Evolutionary conservation across 2,329 filamentous ascomycete genomes (phyloP).

Genomic region (Onygenales sp.): DNA sequence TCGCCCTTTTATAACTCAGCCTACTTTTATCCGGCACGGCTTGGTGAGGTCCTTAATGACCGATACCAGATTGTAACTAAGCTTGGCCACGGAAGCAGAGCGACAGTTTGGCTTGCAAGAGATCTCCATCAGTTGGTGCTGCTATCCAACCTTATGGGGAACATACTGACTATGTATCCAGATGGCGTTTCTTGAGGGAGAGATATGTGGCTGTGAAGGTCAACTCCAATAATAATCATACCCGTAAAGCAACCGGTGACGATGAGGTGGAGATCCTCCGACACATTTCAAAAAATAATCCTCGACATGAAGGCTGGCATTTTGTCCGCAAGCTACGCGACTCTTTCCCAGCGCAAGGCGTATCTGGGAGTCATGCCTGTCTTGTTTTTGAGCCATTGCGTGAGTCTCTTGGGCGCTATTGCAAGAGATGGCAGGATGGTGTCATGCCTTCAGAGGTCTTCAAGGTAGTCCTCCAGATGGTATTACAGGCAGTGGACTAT

Average conservation of each 20-base stretch:
- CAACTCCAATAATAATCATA: conserved; percentile 13
- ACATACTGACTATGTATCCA: conserved; percentile 8
- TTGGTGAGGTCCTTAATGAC: conserved; percentile 11
- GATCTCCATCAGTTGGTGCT: conserved; percentile 15
- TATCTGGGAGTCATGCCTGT: conserved; percentile 20
- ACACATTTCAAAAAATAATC: conserved; percentile 19
- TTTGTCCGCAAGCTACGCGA: conserved; percentile 24
- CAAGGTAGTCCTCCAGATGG: conserved; percentile 24
- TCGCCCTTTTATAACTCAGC: conserved; percentile 1
- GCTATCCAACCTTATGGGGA: neutral
- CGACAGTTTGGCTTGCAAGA: conserved; percentile 34
- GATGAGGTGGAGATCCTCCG: conserved; percentile 20
- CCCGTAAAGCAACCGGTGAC: conserved; percentile 5
- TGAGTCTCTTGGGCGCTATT: conserved; percentile 26
- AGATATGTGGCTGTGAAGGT: conserved; percentile 27
- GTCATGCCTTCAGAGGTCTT: conserved; percentile 22
- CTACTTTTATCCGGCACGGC: conserved; percentile 7
- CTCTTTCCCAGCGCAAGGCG: conserved; percentile 18
- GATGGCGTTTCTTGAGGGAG: conserved; percentile 18
- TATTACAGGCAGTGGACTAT: conserved; percentile 34
- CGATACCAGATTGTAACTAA: conserved; percentile 20
- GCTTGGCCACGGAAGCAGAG: conserved; percentile 33
- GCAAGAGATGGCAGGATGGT: conserved; percentile 14
- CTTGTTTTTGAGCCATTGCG: conserved; percentile 29
- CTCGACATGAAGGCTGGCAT: conserved; percentile 19